These are phyloP conservation scores for Pseudohalonectria lignicola DNA, from an alignment of 2,329 filamentous ascomycete species.

Conservation along the genomic window DNA sequence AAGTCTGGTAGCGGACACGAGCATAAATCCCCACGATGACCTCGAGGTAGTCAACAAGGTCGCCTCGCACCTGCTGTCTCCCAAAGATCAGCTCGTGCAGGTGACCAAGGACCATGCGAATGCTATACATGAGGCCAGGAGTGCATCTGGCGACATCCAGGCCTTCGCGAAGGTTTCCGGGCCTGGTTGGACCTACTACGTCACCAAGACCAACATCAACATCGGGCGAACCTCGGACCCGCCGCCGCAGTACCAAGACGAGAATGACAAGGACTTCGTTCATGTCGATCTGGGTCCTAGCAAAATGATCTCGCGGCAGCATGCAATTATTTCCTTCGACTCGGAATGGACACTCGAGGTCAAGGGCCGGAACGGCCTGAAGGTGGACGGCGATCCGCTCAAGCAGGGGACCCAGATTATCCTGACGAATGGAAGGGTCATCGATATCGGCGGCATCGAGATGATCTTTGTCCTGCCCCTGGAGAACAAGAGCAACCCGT, in stretches of 20 bases:
- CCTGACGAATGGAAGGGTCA: slow-evolving; percentile 76
- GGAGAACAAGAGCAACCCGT: slow-evolving; percentile 44
- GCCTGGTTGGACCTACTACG: slow-evolving; percentile 75
- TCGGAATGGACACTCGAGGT: slow-evolving; percentile 74
- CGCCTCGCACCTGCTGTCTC: slow-evolving; percentile 35
- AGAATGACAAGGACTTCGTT: slow-evolving; percentile 41
- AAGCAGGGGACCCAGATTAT: slow-evolving; percentile 55
- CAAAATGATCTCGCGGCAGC: slow-evolving; percentile 69
- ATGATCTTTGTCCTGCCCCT: slow-evolving; percentile 98
- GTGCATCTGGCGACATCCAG: slow-evolving; percentile 51
- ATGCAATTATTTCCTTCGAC: slow-evolving; percentile 66
- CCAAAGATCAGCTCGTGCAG: slow-evolving; percentile 36
- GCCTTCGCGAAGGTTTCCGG: slow-evolving; percentile 78
- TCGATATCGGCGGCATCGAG: slow-evolving; percentile 85
- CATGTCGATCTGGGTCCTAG: slow-evolving; percentile 84
- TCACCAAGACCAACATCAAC: slow-evolving; percentile 62
- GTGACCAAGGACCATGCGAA: slow-evolving; percentile 54
- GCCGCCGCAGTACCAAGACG: slow-evolving; percentile 18
- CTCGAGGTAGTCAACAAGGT: slow-evolving; percentile 46
- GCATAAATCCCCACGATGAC: slow-evolving; percentile 26
- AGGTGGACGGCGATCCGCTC: slow-evolving; percentile 64
- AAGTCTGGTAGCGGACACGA: slow-evolving; percentile 27
- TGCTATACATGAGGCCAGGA: slow-evolving; percentile 47
- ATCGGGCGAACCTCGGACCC: slow-evolving; percentile 61
- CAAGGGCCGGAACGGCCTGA: slow-evolving; percentile 84